phyloP scores from a whole-genome alignment of 176 grass and related monocot species.

The Phoenix dactylifera region DNA sequence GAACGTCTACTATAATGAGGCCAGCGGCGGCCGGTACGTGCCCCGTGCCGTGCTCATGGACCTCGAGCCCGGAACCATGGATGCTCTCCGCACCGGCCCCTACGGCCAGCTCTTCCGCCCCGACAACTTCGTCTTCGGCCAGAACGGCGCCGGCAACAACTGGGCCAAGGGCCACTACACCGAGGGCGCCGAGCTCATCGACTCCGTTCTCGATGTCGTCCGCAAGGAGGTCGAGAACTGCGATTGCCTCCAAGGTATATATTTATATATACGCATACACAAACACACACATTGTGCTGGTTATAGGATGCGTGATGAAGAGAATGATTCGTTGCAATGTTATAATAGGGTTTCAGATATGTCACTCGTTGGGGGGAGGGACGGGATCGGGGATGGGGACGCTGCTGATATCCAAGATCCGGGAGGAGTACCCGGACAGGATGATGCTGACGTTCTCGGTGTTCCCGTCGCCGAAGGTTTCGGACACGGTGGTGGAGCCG shows the following conservation, averaged over 20 bases:
- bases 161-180: constrained; percentile 91
- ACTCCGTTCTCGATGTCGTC: constrained; percentile 79
- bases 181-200: constrained; percentile 82
- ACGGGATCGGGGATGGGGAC: constrained; percentile 17
- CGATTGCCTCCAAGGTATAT: constrained; percentile 79
- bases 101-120: constrained; percentile 80
- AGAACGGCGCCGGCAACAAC: constrained; percentile 88
- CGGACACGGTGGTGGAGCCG: constrained; percentile 18
- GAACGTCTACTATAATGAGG: too few relatives aligned
- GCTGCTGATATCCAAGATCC: constrained; percentile 17
- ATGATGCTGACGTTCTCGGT: constrained; percentile 21
- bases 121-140: constrained; percentile 94
- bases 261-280: too few relatives aligned
- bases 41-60: too few relatives aligned
- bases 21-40: too few relatives aligned
- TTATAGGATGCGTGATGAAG: too few relatives aligned
- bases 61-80: too few relatives aligned
- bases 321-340: too few relatives aligned
- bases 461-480: constrained; percentile 16
- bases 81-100: too few relatives aligned
- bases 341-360: constrained; percentile 10
- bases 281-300: too few relatives aligned
- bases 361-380: constrained; percentile 14
- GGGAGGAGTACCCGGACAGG: constrained; percentile 18
- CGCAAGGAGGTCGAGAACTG: constrained; percentile 96